Evolutionary conservation across 768 basidiomycete species (phyloP).

Genomic region (Russula sp.): DNA sequence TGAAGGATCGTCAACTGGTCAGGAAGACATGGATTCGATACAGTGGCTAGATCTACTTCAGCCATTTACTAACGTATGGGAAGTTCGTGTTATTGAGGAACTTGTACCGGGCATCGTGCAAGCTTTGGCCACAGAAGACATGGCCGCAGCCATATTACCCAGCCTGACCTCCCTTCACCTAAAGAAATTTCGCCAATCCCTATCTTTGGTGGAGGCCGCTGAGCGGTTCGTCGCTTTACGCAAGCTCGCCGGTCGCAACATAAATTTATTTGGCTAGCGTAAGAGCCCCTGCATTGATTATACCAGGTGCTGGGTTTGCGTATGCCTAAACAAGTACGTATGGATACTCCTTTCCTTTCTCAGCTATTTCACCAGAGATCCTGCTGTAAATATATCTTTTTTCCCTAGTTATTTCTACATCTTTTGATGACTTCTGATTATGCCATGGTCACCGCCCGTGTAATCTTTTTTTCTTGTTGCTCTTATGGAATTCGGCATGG

Average conservation of each 20-base stretch:
- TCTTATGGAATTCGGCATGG: no score
- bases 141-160: background rate
- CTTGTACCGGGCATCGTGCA: background rate
- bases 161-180: background rate
- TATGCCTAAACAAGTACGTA: no score
- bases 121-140: background rate
- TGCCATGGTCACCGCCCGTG: no score
- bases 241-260: background rate
- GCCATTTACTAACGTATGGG: background rate
- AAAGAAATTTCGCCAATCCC: background rate
- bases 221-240: background rate
- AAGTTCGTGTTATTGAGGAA: background rate
- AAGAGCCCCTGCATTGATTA: no score
- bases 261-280: no score
- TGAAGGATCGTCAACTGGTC: background rate
- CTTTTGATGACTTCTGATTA: no score
- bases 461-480: no score
- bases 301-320: no score
- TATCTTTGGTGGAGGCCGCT: background rate
- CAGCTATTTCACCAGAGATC: no score
- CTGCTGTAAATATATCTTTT: no score
- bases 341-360: no score
- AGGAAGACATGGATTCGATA: background rate
- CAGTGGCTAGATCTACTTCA: constrained; percentile 1
- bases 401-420: no score